Evolutionary conservation across 2,329 filamentous ascomycete genomes (phyloP), one percentile per base, ranked within the genome.

Genomic region (Fusarium piperis): DNA sequence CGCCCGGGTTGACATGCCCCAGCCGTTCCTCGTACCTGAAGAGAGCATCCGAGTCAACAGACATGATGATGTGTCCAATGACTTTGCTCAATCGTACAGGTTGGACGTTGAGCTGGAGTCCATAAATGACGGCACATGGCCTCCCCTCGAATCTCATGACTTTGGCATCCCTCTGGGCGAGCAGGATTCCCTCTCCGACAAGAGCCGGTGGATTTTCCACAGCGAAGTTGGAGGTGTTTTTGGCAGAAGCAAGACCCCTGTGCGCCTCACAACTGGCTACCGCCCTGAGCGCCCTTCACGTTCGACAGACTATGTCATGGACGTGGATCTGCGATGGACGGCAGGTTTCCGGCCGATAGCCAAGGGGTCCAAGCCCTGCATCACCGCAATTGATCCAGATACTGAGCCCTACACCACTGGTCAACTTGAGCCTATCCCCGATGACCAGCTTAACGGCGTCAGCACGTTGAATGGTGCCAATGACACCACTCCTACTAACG

Each of bases 51-150:
- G 82, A 30, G 78, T 89, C 58, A 83, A 86, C 68, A 80, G 85
- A 46, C 81, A 82, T 55, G 85, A 87, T 53, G 83, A 86, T 26
- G 78, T 79, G 33, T 80, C 82, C 6, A 85, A 86, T 71, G 84
- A 83, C 65, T 78, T 88, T 39, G 85, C 84, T 32, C 83, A 87
- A 56, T 79, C 80, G 23, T 90, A 90, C 76, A 80, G 83, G 64
- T 76, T 90, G 15, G 79, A 82, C 20, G 79, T 89, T 39, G 87
- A 90, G 73, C 78, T 90, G 16, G 86, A 87, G 73, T 85, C 87
- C 10, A 83, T 83, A 7, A 83, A 83, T 48, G 83, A 84, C 60
- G 79, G 80, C 12, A 80, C 80, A 38, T 90, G 88, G 88, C 88
- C 88, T 4, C 88, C 88, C 0, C 75, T 85, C 15, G 83, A 85